Conservation (phyloP, 2,329 filamentous ascomycete genomes). For the Penicillium crustosum region DNA sequence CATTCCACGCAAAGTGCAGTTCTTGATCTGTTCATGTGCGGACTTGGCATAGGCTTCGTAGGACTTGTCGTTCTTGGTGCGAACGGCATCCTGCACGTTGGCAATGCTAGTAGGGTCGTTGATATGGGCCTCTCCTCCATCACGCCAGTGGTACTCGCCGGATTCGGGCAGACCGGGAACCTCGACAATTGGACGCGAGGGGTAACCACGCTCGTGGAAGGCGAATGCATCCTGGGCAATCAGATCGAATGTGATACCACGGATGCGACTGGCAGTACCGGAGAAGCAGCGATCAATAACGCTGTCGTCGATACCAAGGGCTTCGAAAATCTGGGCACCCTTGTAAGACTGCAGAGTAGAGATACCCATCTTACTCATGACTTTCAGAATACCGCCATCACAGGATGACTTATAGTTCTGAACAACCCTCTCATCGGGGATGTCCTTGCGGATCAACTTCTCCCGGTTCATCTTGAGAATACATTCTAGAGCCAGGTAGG, state of each 20-base stretch:
- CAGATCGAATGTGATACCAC: conserved; percentile 87
- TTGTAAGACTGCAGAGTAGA: conserved; percentile 96
- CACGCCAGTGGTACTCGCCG: conserved; percentile 97
- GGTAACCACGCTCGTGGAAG: conserved; percentile 91
- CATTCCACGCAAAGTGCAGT: conserved; percentile 89
- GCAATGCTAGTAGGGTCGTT: conserved; percentile 94
- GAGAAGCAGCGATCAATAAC: conserved; percentile 94
- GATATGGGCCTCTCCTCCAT: conserved; percentile 90
- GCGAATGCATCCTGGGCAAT: conserved; percentile 94
- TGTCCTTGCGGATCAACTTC: conserved; percentile 85
- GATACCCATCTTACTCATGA: conserved; percentile 99
- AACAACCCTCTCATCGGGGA: conserved; percentile 77
- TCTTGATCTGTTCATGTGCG: conserved; percentile 94
- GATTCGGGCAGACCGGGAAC: conserved; percentile 84
- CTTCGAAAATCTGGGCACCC: conserved; percentile 96
- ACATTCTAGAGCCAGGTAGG: conserved; percentile 93
- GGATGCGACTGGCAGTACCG: conserved; percentile 90
- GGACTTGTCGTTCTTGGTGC: conserved; percentile 96
- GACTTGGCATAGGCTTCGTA: conserved; percentile 94
- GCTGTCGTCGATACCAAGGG: conserved; percentile 84
- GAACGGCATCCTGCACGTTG: conserved; percentile 94
- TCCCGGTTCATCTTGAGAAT: conserved; percentile 96
- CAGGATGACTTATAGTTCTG: conserved; percentile 96
- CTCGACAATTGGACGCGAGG: conserved; percentile 72
- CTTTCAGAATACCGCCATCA: conserved; percentile 93